Evolutionary conservation across 2,329 filamentous ascomycete species (phyloP), one percentile per base, ranked within the genome.

Genomic region (Exophiala sideris): DNA sequence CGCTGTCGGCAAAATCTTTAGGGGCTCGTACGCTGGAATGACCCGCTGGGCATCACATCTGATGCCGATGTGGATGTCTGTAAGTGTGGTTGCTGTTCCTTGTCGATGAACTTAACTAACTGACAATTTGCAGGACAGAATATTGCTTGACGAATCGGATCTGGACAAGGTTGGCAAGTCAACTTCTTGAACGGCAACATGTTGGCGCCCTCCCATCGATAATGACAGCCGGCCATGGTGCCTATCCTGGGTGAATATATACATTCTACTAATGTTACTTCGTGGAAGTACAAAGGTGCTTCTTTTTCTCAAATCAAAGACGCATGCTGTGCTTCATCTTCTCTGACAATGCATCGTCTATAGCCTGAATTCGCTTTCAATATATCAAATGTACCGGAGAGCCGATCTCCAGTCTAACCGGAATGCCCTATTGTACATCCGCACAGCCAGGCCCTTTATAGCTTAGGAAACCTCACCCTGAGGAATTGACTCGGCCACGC

Each of bases 401-500:
- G 2, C 16, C 16, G 16, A n/a, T n/a, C n/a, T n/a, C n/a, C n/a
- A n/a, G n/a, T n/a, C n/a, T n/a, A n/a, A n/a, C n/a, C n/a, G n/a
- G n/a, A n/a, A n/a, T n/a, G n/a, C n/a, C n/a, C n/a, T n/a, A n/a
- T n/a, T n/a, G n/a, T 24, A 3, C 21, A 24, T 24, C 21, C 21
- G 21, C n/a, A n/a, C n/a, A n/a, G n/a, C n/a, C n/a, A n/a, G n/a
- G n/a, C n/a, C n/a, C n/a, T n/a, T n/a, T n/a, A n/a, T n/a, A 59
- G 33, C 45, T 58, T 61, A 1, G 56, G 62, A 48, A 64, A 63
- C 36, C 58, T 54, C 41, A 56, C 68, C 24, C 70, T 62, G 5
- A 62, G 56, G 60, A 79, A 80, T 62, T 81, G 79, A 41, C 61
- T 70, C 3, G 78, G 76, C 67, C 75, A 74, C 1, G 72, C 70